Base-by-base conservation (phyloP, 2,329 filamentous ascomycete species). In the Colletotrichum lentis region DNA sequence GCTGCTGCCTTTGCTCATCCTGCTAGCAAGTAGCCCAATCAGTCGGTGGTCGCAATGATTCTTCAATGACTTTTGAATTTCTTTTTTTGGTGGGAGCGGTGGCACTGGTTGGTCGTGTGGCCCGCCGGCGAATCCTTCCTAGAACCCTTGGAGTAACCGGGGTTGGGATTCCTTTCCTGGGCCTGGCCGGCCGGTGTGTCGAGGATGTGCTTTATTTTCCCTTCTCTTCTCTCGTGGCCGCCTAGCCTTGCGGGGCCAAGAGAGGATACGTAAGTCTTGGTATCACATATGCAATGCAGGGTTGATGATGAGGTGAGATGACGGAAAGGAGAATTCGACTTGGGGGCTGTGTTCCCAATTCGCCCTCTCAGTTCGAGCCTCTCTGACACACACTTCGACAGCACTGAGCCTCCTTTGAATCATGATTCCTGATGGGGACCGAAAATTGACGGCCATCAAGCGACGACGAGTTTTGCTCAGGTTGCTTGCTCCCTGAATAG, bases 271-370 rank as follows among this genome's bases (percentile, higher is more conserved):
- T 37, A 52, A 49, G 61, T n/a, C 54, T 59, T 47, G 65, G 62
- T 56, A 44, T 43, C 24, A 43, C 49, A 20, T 27, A 60, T 59
- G 65, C 65, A 60, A 43, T 41, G 62, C 62, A 68, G 62, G 65
- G 65, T 68, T 68, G 39, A 55, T 31, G 65, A 68, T 68, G 65
- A 68, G 65, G 65, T 68, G 65, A 69, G 66, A 69, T 52, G 66
- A 47, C 66, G 66, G 62, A 61, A 39, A 57, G 12, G 22, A 66
- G 56, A 46, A 46, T 44, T 49, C 44, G n/a, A 49, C 7, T 24
- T 24, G 24, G 56, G 10, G 49, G 56, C 49, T 65, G 62, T 60
- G 24, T 57, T 50, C 55, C 41, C 22, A 37, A 31, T 7, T 22
- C 35, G 22, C 22, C 3, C 31, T 20, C 12, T 27, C 57, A 31